Base-by-base conservation (phyloP, 169 alveolate species). In the Plasmodium chabaudi region DNA sequence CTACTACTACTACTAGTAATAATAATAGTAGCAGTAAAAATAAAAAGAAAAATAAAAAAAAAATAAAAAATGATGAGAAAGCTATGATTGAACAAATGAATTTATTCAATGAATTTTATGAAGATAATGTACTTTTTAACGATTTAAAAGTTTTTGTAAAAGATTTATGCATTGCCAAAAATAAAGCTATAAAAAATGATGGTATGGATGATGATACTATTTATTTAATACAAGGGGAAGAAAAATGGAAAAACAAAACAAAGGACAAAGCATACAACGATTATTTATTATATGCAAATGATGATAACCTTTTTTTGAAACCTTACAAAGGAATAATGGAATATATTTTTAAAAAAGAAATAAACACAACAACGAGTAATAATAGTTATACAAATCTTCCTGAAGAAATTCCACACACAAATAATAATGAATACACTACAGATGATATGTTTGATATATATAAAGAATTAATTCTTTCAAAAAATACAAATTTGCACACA, bases 161-260 rank as follows among this genome's bases (percentile, higher is more conserved):
- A 39, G 71, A 86, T 86, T 63, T 86, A 49, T 68, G 86, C 17
- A 56, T 68, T 47, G 87, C 91, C 15, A 86, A 86, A 63, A 64
- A 75, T 49, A 86, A 86, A 65, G 56, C 86, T 10, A 17, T 86
- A 44, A 67, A 71, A 60, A 68, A 19, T 63, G 46, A 51, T 60
- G 19, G 19, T 23, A 23, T 25, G 10, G 87, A 70, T 9, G 25
- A 27, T 7, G 53, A 69, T 51, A 47, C 60, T 34, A 56, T 86
- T 9, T 86, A 86, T 39, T 7, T 86, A 19, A 70, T 86, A 60
- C 77, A 86, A 69, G 84, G 72, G 5, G 53, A 59, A 17, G 21
- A 9, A 39, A 10, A 67, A 15, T n/a, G 19, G n/a, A 19, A 57
- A 57, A 57, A 57, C 5, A 57, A 57, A 57, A 17, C 5, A n/a